A percentile compares a stretch with the other conserved stretches of the same genome.
These are phyloP conservation scores for Eustoma russellianum DNA, from an alignment of 257 asterid species.

Conservation along the genomic window DNA sequence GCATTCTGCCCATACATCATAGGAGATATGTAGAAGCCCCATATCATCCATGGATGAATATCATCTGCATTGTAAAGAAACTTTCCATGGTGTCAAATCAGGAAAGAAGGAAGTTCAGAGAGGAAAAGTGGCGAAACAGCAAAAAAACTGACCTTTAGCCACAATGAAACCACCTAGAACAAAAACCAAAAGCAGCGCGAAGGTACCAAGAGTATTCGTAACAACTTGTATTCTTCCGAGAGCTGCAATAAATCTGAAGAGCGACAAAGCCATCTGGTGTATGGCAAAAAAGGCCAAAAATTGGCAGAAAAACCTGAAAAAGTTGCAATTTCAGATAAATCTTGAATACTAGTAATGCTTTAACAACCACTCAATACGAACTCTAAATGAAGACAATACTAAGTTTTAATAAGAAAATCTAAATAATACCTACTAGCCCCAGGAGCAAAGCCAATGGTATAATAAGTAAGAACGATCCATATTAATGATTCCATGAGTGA, in stretches of 20 bases:
- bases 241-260: slow-evolving; percentile 71
- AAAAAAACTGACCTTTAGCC: slow-evolving; percentile 55
- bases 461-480: slow-evolving; percentile 83
- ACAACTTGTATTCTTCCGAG: slow-evolving; percentile 85
- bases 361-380: too few species aligned
- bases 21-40: slow-evolving; percentile 80
- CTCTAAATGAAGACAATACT: too few species aligned
- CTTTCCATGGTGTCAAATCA: background rate
- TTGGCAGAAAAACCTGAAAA: slow-evolving; percentile 75
- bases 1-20: slow-evolving; percentile 92
- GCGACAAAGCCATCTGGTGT: slow-evolving; percentile 89
- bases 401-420: too few species aligned
- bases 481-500: slow-evolving; percentile 75
- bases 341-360: too few species aligned
- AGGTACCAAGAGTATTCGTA: slow-evolving; percentile 76
- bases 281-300: slow-evolving; percentile 65
- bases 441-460: slow-evolving; percentile 94
- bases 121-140: background rate
- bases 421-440: slow-evolving; percentile 52
- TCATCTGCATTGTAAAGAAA: slow-evolving; percentile 41
- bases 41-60: slow-evolving; percentile 71
- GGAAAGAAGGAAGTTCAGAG: background rate
- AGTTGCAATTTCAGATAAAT: background rate
- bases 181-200: slow-evolving; percentile 66
- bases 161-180: slow-evolving; percentile 90